Evolutionary conservation across 2,329 filamentous ascomycete species (phyloP).

Genomic region (Colletotrichum destructivum): DNA sequence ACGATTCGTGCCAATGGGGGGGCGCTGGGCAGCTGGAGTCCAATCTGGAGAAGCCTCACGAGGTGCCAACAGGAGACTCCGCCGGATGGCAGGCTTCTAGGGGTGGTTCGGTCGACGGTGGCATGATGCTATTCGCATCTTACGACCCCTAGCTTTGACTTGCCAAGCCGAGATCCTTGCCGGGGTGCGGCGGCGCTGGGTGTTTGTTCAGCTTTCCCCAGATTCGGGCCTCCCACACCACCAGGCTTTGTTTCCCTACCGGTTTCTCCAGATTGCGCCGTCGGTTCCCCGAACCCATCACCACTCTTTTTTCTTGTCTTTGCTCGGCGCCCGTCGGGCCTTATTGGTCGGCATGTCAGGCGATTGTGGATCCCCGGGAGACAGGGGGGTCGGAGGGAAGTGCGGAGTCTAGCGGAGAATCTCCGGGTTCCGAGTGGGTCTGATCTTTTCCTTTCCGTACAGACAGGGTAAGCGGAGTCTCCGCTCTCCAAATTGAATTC

Average conservation of each 20-base stretch:
- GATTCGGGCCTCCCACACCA: slow-evolving; percentile 23
- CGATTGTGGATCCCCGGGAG: slow-evolving; percentile 8
- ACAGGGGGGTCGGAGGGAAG: slow-evolving; percentile 18
- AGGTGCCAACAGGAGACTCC: slow-evolving; percentile 38
- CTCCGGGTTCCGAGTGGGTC: slow-evolving; percentile 16
- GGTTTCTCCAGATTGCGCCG: slow-evolving; percentile 22
- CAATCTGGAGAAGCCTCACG: slow-evolving; percentile 14
- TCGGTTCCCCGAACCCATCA: slow-evolving; percentile 13
- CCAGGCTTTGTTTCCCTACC: background rate
- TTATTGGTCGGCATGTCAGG: slow-evolving; percentile 16
- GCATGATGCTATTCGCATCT: slow-evolving; percentile 25
- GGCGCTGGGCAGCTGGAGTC: background rate
- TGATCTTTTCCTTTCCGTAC: background rate
- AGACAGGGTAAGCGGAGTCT: slow-evolving; percentile 37
- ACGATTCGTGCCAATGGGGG: slow-evolving; percentile 17
- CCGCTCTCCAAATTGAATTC: slow-evolving; percentile 4
- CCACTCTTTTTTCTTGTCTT: background rate
- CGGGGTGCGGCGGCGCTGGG: background rate
- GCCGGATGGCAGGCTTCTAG: background rate
- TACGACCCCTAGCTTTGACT: background rate
- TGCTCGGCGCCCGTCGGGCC: background rate
- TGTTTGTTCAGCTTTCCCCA: slow-evolving; percentile 17
- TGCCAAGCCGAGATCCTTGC: slow-evolving; percentile 21
- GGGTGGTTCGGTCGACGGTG: background rate
- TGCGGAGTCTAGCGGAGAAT: slow-evolving; percentile 43